Base-by-base conservation (phyloP, 163 green algal species). In the Prototheca wickerhamii region DNA sequence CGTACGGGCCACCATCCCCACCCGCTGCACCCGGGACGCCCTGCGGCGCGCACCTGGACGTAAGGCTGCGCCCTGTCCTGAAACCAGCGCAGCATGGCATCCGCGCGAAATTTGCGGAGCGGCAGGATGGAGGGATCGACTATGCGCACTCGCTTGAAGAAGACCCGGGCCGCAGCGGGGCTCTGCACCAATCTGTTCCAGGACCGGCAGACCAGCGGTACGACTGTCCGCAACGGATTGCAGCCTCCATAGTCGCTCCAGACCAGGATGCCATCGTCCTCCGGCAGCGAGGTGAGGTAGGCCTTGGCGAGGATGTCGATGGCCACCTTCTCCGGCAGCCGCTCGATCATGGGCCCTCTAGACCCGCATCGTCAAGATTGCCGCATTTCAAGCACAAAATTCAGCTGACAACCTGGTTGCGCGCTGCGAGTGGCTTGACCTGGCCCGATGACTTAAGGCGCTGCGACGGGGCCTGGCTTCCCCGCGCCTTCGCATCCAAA, bases 101-200 rank as follows among this genome's bases (percentile, higher is more conserved):
- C 51, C n/a, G 51, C 6, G 10, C 20, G n/a, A 25, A 58, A 58
- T 5, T 7, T 10, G 26, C 26, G 8, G 6, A 26, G 10, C 5
- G 51, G 51, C 6, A 35, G 8, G 25, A 58, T 58, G 26, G n/a
- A 58, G 51, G 26, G 6, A 21, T 58, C 51, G n/a, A 58, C 51
- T 21, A 58, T 35, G 51, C 51, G 51, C 51, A 58, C 25, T 21
- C 51, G 25, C 26, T 15, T 37, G 51, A 37, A 58, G 28, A 58
- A 58, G 10, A 58, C 26, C 51, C 20, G n/a, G 8, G n/a, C 51
- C n/a, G 59, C 59, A 12, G 18, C 59, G 29, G 44, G 46, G 20
- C 20, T 65, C 29, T 56, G 18, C 17, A 55, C 5, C 15, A 65
- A 15, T 29, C 56, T 6, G 31, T 65, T 43, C 59, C 59, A 65